phyloP scores from a whole-genome alignment of 768 basidiomycete species.

The Lyophyllum atratum region DNA sequence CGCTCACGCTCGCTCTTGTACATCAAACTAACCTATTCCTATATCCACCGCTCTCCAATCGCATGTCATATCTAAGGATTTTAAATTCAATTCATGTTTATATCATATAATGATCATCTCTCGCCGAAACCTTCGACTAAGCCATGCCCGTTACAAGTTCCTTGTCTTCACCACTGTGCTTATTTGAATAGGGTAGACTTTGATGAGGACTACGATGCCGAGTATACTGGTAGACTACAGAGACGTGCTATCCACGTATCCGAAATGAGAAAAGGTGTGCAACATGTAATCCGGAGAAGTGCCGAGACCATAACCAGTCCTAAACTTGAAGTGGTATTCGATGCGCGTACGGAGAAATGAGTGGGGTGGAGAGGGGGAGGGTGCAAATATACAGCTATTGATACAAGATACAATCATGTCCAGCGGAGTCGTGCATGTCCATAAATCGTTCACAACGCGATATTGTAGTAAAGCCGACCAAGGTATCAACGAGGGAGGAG shows the following conservation, averaged over 20 bases:
- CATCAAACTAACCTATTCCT: slow-evolving; percentile 16
- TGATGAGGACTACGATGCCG: too few species aligned
- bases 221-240: too few species aligned
- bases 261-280: not conserved
- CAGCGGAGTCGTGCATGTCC: not conserved
- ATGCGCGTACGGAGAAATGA: not conserved
- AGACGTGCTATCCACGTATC: too few species aligned
- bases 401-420: slow-evolving; percentile 2
- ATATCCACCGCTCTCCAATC: slow-evolving; percentile 17
- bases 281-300: not conserved
- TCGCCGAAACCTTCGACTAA: not conserved
- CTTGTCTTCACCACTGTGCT: not conserved
- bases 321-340: not conserved
- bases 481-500: slow-evolving; percentile 34
- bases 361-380: too few species aligned
- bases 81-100: not conserved
- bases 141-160: not conserved
- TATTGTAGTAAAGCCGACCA: not conserved
- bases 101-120: not conserved
- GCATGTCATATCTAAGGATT: slow-evolving; percentile 19
- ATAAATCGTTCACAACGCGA: not conserved
- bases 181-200: too few species aligned
- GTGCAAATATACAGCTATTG: slow-evolving; percentile 6
- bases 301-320: not conserved
- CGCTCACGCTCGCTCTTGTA: slow-evolving; percentile 13